Evolutionary conservation across 208 protist species (phyloP), one percentile per base, ranked within the genome.

Genomic region (Trypanosoma boissoni): DNA sequence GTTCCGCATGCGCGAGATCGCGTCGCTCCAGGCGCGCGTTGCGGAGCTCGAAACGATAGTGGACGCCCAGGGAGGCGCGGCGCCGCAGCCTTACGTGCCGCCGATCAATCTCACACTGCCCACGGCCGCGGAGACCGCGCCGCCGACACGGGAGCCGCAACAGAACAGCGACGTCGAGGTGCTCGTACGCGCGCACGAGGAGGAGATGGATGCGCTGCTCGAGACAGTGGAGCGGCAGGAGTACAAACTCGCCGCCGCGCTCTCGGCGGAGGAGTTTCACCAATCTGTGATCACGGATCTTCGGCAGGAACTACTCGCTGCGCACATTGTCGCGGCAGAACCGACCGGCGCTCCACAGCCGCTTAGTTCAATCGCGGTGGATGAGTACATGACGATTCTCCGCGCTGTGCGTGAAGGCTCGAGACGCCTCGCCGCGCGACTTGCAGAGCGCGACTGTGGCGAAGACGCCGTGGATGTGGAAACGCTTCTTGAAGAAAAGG

Each of bases 381-480:
- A 82, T 56, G 82, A 87, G 34, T 93, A 93, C 68, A 79, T 74
- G 56, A 61, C 48, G 18, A 57, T 93, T 46, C 60, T 93, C 42
- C 75, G 80, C 1, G 45, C 76, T 42, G 48, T 93, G 45, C 79
- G 86, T 54, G 46, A 57, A n/a, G 63, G 56, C 23, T 84, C 86
- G 49, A 74, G 82, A 29, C 76, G 54, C 43, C 42, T 89, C 24
- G 50, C 72, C 10, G 37, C 72, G 32, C 46, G 58, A 29, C 59
- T 92, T 24, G 67, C 76, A 1, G 56, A 60, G 21, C 56, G 64
- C 39, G 61, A 76, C 64, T 51, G 51, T 7, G 63, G 21, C 16
- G 51, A 65, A 0, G 61, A 63, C 31, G 7, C 49, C 29, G 49
- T 50, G 20, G 26, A 49, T 4, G 45, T 86, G 3, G 76, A 83